Evolutionary conservation across 495 filamentous ascomycete genomes (phyloP), one percentile per base, ranked within the genome.

Genomic region (Lepidopterella palustris): DNA sequence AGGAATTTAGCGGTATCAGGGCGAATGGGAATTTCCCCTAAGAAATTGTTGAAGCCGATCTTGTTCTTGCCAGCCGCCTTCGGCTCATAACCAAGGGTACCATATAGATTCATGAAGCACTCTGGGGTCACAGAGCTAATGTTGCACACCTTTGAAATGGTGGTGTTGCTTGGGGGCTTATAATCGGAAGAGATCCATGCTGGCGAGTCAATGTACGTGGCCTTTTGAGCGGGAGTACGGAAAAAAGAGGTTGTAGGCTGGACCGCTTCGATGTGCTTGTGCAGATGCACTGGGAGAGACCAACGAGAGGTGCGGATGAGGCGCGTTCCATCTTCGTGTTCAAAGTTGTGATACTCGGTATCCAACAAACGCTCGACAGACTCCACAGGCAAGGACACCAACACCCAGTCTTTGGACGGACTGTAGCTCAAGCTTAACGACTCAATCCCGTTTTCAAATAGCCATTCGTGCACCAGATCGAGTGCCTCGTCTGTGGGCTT

Each of bases 181-280:
- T 61, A 67, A 28, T 53, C 52, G 13, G 64, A 45, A 0, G 65
- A 58, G 15, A 65, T 60, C 21, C 48, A 21, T 3, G 56, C 28
- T 4, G 47, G 39, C 1, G 25, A 53, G 13, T 56, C 24, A 35
- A 62, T 27, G 26, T n/a, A 63, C 26, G 35, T 55, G 0, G 47
- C 54, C 9, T 48, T 47, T 8, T 68, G 50, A 8, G 65, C 48
- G 20, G 49, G 42, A 20, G 71, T 59, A 13, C 68, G 68, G 61
- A 78, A 75, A 67, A 88, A 87, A 5, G 82, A 84, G 35, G 80
- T 87, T 4, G 84, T 87, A n/a, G 84, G 84, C 70, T 87, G 84
- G 45, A 87, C 79, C 5, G 81, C 77, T 52, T 83, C 79, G 58
- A 89, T 78, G 63, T 85, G 81, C 26, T 70, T 70, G 56, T 80